Evolutionary conservation across 345 rosid genomes (phyloP).

Genomic region (Populus tremula): DNA sequence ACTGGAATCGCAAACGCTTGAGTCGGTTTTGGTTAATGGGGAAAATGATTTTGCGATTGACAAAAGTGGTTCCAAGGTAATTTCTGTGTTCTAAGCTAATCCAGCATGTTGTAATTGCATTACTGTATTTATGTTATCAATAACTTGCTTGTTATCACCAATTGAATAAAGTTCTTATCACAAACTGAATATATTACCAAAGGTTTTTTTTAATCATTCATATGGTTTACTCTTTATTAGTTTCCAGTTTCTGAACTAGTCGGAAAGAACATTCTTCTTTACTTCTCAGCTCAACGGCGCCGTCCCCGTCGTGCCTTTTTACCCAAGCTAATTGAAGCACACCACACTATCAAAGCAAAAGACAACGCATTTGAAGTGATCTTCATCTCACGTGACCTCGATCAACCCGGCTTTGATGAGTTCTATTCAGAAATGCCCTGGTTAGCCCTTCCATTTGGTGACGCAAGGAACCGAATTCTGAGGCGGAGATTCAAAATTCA

Average conservation of each 20-base stretch:
- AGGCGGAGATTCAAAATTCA: constrained; percentile 44
- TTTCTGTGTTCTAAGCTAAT: neutral
- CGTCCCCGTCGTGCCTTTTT: constrained; percentile 59
- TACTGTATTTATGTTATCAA: no score
- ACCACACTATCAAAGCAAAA: constrained; percentile 44
- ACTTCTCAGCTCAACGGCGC: constrained; percentile 75
- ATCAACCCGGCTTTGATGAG: constrained; percentile 47
- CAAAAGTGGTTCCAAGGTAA: constrained; percentile 53
- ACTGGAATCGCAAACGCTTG: no score
- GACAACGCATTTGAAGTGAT: constrained; percentile 53
- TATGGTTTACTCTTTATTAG: constrained; percentile 26
- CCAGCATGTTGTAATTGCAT: no score
- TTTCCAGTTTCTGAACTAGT: constrained; percentile 52
- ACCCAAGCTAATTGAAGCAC: constrained; percentile 55
- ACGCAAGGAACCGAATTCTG: constrained; percentile 45
- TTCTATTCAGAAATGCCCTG: constrained; percentile 62
- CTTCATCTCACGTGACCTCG: constrained; percentile 53
- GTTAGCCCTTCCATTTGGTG: constrained; percentile 68
- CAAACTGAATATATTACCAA: no score
- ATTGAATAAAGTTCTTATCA: no score
- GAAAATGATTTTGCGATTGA: constrained; percentile 39
- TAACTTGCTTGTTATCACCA: no score
- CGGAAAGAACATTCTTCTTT: constrained; percentile 63
- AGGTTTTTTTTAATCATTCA: no score
- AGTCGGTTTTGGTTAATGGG: no score